Conservation (phyloP, 768 basidiomycete genomes). For the Sarcodon aspratus region DNA sequence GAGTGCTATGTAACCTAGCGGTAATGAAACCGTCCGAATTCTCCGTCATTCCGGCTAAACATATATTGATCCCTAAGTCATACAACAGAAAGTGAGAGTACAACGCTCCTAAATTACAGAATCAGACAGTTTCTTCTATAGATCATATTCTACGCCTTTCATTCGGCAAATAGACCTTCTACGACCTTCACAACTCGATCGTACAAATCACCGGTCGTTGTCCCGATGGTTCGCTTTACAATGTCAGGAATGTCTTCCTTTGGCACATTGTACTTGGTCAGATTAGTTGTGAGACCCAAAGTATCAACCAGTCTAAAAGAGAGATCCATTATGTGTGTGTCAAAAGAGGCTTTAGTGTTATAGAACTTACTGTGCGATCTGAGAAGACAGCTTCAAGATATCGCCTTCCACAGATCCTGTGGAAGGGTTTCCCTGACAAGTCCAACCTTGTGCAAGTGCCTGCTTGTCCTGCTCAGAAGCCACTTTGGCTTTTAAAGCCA, state of each 20-base stretch:
- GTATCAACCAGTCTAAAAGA: conserved; percentile 40
- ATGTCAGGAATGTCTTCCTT: conserved; percentile 39
- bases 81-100: no score
- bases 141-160: no score
- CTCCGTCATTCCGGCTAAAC: no score
- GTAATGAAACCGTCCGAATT: no score
- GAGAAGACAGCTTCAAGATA: conserved; percentile 34
- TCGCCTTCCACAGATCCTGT: conserved; percentile 60
- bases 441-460: conserved; percentile 41
- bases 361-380: conserved; percentile 41
- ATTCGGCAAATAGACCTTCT: neutral
- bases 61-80: no score
- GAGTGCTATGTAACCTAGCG: no score
- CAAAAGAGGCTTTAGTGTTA: neutral
- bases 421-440: conserved; percentile 46
- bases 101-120: no score
- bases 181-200: neutral
- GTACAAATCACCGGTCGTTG: neutral
- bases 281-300: conserved; percentile 46
- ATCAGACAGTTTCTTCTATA: no score
- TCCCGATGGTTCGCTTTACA: conserved; percentile 36
- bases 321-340: neutral
- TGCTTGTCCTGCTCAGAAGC: conserved; percentile 55
- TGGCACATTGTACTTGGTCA: conserved; percentile 57
- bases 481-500: conserved; percentile 44